Evolutionary conservation across 441 rosid genomes (phyloP).

Genomic region (Flueggea neowawraea): DNA sequence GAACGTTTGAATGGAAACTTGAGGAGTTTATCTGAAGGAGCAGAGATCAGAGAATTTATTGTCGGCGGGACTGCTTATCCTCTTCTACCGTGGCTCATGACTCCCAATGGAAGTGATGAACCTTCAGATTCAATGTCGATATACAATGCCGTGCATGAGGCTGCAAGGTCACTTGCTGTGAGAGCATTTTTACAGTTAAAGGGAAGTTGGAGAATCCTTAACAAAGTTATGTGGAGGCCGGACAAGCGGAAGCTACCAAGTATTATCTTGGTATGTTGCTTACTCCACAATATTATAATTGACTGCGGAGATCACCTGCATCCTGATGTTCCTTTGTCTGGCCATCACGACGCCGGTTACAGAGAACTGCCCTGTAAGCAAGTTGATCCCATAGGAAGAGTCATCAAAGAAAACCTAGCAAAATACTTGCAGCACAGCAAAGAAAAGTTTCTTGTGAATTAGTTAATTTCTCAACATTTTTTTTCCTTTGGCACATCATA

Average conservation of each 20-base stretch:
- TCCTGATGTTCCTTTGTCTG: conserved; percentile 56
- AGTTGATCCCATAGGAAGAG: too few relatives aligned
- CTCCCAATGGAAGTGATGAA: conserved; percentile 27
- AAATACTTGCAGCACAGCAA: too few relatives aligned
- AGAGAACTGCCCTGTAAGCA: too few relatives aligned
- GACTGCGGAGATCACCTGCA: conserved; percentile 72
- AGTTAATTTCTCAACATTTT: too few relatives aligned
- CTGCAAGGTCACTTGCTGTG: conserved; percentile 64
- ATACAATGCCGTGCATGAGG: conserved; percentile 56
- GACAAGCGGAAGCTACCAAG: conserved; percentile 81
- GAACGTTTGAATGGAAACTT: conserved; percentile 57
- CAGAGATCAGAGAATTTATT: conserved; percentile 52
- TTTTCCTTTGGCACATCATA: too few relatives aligned
- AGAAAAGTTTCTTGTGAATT: too few relatives aligned
- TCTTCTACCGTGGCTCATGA: too few relatives aligned
- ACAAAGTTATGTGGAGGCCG: conserved; percentile 97
- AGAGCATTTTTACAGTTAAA: conserved; percentile 72
- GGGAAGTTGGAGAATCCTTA: conserved; percentile 93
- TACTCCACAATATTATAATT: conserved; percentile 79
- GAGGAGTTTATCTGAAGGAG: conserved; percentile 33
- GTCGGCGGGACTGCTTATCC: too few relatives aligned
- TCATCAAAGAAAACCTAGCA: too few relatives aligned
- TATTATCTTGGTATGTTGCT: neutral
- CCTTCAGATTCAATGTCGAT: conserved; percentile 28
- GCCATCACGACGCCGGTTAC: too few relatives aligned